Conservation (phyloP, 371 early-diverging fungal genomes). For the Saksenaea vasiformis region DNA sequence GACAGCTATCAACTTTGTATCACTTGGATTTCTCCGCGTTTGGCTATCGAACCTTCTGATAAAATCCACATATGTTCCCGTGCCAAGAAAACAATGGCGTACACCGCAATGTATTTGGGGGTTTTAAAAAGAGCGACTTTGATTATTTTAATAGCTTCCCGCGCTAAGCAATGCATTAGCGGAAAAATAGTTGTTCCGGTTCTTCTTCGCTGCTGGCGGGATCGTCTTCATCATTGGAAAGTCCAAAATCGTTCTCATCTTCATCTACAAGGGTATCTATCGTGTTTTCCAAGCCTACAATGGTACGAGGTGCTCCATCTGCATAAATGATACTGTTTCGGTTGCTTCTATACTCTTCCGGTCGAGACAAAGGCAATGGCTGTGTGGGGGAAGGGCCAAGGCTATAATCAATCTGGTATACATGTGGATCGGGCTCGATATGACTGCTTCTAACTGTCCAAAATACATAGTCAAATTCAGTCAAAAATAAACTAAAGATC, state of each 20-base stretch:
- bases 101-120: background rate
- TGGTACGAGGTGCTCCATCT: constrained; percentile 43
- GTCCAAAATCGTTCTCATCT: constrained; percentile 13
- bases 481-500: constrained; percentile 84
- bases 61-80: background rate
- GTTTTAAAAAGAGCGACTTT: background rate
- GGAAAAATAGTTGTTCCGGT: constrained; percentile 4
- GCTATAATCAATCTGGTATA: background rate
- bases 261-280: constrained; percentile 14
- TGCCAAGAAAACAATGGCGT: background rate
- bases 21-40: constrained; percentile 1
- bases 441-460: constrained; percentile 55
- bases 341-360: constrained; percentile 25
- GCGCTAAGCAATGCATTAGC: background rate
- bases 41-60: background rate
- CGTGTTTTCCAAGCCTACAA: constrained; percentile 43
- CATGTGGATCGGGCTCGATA: background rate
- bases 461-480: constrained; percentile 89
- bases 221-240: background rate
- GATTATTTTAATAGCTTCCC: background rate
- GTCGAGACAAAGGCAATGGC: constrained; percentile 5
- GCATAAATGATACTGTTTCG: constrained; percentile 53
- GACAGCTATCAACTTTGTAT: background rate
- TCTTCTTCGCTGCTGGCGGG: background rate
- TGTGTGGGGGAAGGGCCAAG: constrained; percentile 6